Evolutionary conservation across 2,329 filamentous ascomycete genomes (phyloP).

Genomic region (Beauveria sp.): DNA sequence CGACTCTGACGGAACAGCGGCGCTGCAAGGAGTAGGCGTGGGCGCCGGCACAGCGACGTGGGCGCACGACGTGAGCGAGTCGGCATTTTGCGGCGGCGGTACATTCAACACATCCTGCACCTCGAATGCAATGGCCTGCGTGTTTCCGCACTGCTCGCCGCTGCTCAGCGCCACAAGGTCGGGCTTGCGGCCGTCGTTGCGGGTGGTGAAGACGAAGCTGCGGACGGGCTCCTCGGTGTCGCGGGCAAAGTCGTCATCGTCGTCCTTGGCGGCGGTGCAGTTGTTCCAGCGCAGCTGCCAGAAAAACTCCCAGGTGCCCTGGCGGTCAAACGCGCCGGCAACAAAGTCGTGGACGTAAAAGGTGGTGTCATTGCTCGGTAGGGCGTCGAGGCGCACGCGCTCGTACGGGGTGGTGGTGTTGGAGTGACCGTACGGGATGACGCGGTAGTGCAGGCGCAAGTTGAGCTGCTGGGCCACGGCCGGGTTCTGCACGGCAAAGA

Average conservation of each 20-base stretch:
- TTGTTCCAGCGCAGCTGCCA: constrained; percentile 5
- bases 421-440: neutral
- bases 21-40: neutral
- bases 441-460: neutral
- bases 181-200: neutral
- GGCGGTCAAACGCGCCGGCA: neutral
- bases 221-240: neutral
- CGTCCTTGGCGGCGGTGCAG: neutral
- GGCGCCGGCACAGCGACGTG: neutral
- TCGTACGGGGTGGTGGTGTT: neutral
- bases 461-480: neutral
- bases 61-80: neutral
- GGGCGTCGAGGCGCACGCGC: neutral
- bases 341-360: constrained; percentile 1
- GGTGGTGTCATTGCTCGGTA: neutral
- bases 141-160: neutral
- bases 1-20: neutral
- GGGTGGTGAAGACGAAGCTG: neutral
- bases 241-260: neutral
- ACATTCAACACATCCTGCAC: neutral
- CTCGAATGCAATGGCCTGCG: neutral
- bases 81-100: neutral
- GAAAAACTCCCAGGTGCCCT: constrained; percentile 4
- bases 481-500: constrained; percentile 7
- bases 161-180: neutral